Conservation (phyloP, 2,329 filamentous ascomycete genomes). For the Fusarium begoniae region DNA sequence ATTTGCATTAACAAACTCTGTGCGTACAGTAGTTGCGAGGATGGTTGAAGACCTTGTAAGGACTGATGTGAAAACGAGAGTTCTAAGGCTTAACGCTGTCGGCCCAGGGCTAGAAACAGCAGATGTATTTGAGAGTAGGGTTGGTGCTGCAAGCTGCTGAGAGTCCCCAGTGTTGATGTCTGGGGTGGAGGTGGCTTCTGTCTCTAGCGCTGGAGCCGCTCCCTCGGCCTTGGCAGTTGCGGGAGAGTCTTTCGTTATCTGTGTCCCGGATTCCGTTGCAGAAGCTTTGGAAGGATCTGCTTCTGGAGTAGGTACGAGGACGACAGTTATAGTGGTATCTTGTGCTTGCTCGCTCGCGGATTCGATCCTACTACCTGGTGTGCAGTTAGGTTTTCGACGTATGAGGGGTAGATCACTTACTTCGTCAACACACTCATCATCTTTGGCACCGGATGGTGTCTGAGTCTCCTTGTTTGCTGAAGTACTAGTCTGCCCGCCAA, state of each 20-base stretch:
- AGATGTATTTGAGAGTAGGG: background rate
- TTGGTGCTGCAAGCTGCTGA: background rate
- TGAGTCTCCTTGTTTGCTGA: background rate
- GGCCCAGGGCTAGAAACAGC: background rate
- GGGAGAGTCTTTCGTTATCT: background rate
- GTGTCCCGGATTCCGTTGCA: background rate
- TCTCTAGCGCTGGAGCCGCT: background rate
- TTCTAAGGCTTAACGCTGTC: constrained; percentile 12
- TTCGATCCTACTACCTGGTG: constrained; percentile 27
- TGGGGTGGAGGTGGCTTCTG: background rate
- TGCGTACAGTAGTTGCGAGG: constrained; percentile 18
- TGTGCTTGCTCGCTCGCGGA: background rate
- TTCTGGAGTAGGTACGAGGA: background rate
- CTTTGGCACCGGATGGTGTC: background rate
- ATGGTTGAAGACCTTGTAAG: constrained; percentile 35
- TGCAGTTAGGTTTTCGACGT: constrained; percentile 42
- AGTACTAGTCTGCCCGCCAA: background rate
- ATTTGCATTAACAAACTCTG: constrained; percentile 21
- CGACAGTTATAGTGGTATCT: background rate
- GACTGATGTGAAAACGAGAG: constrained; percentile 33
- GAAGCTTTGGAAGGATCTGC: background rate
- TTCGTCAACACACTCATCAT: constrained; percentile 13
- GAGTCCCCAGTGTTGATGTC: background rate
- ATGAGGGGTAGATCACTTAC: constrained; percentile 40
- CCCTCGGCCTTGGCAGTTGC: background rate